Evolutionary conservation across 1,139 yeast genomes (phyloP).

Genomic region (Geotrichum siamense): DNA sequence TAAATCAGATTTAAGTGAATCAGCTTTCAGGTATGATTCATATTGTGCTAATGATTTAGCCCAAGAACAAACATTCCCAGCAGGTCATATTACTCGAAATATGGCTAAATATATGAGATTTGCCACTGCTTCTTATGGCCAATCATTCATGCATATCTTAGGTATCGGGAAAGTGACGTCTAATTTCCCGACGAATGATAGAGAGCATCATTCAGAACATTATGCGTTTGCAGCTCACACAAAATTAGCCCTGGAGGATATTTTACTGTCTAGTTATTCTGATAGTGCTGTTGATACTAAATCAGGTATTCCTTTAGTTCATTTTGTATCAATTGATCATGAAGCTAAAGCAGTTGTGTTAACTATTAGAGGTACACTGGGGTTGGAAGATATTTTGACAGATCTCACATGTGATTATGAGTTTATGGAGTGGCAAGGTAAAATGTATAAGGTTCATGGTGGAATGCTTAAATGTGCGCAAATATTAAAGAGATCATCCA

Average conservation of each 20-base stretch:
- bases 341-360: constrained; percentile 32
- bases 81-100: constrained; percentile 28
- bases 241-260: constrained; percentile 29
- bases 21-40: constrained; percentile 15
- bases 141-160: constrained; percentile 32
- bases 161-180: constrained; percentile 29
- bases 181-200: constrained; percentile 23
- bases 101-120: constrained; percentile 32
- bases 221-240: constrained; percentile 34
- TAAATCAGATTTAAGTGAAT: constrained; percentile 9
- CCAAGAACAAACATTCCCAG: constrained; percentile 23
- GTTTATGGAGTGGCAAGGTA: constrained; percentile 29
- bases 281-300: constrained; percentile 27
- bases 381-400: constrained; percentile 34
- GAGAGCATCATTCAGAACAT: constrained; percentile 30
- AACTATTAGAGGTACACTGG: constrained; percentile 34
- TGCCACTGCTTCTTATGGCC: constrained; percentile 36
- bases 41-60: constrained; percentile 11
- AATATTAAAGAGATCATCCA: constrained; percentile 23
- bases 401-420: constrained; percentile 34
- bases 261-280: constrained; percentile 30
- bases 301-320: constrained; percentile 32
- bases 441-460: constrained; percentile 31
- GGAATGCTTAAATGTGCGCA: constrained; percentile 35
- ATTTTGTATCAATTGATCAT: constrained; percentile 33